phyloP scores from a whole-genome alignment of 441 rosid genomes.

The Adansonia gregorii region DNA sequence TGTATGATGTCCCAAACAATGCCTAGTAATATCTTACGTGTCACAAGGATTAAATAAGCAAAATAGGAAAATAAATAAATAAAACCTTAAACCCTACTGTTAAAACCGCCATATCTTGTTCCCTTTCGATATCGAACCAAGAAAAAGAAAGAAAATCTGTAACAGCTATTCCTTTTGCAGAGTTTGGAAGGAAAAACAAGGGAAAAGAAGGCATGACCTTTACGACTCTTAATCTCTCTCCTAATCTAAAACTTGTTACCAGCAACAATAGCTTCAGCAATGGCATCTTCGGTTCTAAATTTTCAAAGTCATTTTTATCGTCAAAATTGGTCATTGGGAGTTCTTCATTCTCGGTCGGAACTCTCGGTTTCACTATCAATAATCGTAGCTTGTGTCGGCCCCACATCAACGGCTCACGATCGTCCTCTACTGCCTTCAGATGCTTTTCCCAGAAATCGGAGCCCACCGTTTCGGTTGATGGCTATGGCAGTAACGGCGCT shows the following conservation, averaged over 20 bases:
- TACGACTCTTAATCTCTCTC: conserved; percentile 2
- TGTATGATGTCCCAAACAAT: not conserved
- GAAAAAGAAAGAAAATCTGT: not conserved
- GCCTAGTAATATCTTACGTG: not conserved
- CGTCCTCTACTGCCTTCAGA: conserved; percentile 26
- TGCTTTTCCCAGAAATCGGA: conserved; percentile 40
- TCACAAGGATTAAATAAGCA: not conserved
- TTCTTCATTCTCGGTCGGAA: conserved; percentile 19
- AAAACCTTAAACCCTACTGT: not conserved
- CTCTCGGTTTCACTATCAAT: conserved; percentile 31
- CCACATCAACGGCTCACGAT: not conserved
- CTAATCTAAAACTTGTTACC: not conserved
- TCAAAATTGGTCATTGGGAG: conserved; percentile 4
- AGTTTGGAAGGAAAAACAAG: not conserved
- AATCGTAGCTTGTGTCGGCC: not conserved
- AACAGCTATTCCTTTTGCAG: conserved; percentile 14
- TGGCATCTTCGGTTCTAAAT: conserved; percentile 2
- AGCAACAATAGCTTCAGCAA: not conserved
- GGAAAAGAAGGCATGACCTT: not conserved
- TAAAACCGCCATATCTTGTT: not conserved
- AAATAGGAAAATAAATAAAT: not conserved
- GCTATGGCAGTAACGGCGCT: conserved; percentile 25
- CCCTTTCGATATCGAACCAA: not conserved
- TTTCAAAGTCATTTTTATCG: conserved; percentile 30
- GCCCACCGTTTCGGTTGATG: conserved; percentile 32